These are phyloP conservation scores for Raphanus sativus DNA, from an alignment of 345 rosid genomes.

Conservation along the genomic window DNA sequence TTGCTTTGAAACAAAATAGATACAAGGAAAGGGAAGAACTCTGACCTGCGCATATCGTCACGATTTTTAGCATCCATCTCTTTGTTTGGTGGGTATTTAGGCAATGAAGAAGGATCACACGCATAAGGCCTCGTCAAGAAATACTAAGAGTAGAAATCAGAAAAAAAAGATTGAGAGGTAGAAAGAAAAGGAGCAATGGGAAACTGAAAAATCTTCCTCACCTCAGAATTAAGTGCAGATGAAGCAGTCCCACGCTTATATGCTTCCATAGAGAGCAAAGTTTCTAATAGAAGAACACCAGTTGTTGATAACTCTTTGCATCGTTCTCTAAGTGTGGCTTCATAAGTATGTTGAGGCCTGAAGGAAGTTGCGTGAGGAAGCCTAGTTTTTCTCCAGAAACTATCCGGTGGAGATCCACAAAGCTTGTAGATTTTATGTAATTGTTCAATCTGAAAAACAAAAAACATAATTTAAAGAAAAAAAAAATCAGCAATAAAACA, in stretches of 20 bases:
- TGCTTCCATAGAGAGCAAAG: conserved; percentile 64
- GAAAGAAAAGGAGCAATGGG: neutral
- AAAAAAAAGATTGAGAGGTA: neutral
- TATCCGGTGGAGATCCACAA: conserved; percentile 75
- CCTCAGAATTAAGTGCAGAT: conserved; percentile 64
- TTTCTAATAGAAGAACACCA: conserved; percentile 53
- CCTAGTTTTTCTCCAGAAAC: conserved; percentile 56
- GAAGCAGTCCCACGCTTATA: conserved; percentile 76
- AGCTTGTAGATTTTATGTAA: conserved; percentile 73
- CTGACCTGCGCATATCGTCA: conserved; percentile 61
- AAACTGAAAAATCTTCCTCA: conserved; percentile 10
- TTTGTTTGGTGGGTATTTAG: conserved; percentile 73
- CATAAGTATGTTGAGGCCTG: conserved; percentile 58
- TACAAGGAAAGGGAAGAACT: neutral
- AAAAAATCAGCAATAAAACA: neutral
- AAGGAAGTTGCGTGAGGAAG: conserved; percentile 62
- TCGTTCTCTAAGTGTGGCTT: conserved; percentile 54
- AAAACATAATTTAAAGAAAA: neutral
- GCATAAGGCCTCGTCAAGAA: conserved; percentile 62
- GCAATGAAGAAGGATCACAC: conserved; percentile 68
- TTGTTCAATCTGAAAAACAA: conserved; percentile 61
- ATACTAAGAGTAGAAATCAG: conserved; percentile 43
- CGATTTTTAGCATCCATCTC: conserved; percentile 76
- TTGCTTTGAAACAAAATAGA: neutral
- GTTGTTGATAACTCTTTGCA: conserved; percentile 49